Evolutionary conservation across 163 green algal species (phyloP), one percentile per base, ranked within the genome.

Genomic region (Prototheca stagnorum): DNA sequence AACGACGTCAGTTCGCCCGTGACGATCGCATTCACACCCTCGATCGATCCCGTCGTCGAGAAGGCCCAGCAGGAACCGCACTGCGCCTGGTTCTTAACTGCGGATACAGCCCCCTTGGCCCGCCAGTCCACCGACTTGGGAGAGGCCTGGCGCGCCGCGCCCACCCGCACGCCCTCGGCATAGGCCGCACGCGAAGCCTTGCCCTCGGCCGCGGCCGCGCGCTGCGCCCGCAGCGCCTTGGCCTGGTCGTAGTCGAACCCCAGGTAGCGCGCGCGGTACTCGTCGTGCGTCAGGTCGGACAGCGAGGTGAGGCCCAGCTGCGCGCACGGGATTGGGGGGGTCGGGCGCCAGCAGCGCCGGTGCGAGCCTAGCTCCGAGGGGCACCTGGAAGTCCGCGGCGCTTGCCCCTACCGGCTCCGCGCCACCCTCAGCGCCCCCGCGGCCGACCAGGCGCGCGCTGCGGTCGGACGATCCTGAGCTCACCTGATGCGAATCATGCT

Each of bases 1-100:
- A 99, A 70, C 2, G 64, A 68, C 14, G 81, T 48, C 4, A 99
- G 72, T 61, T 93, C 52, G 33, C 77, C 79, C 4, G 77, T 94
- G 12, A 68, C 59, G 48, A 99, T 79, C 21, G 73, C 72, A 50
- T 93, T 92, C 53, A 83, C 72, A 29, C 91, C 91, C 72, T 99
- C 91, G 9, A 92, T 53, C 4, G 72, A 57, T 22, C 91, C 91
- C 14, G 81, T 94, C 3, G 91, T 88, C 9, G 81, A 86, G 62
- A 98, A 98, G 5, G 90, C 80, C 88, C 79, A 93, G 70, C 76
- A 93, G 0, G 62, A 79, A 17, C 82, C 77, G 58, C 80, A 90
- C 63, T 80, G 61, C 51, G 65, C 64, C 65, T 92, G 90, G 67
- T 99, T 95, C 73, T 98, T 98, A 11, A 97, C 81, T 39, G 57